Conservation (phyloP, 139 green algal species). For the Chlorella sp. region DNA sequence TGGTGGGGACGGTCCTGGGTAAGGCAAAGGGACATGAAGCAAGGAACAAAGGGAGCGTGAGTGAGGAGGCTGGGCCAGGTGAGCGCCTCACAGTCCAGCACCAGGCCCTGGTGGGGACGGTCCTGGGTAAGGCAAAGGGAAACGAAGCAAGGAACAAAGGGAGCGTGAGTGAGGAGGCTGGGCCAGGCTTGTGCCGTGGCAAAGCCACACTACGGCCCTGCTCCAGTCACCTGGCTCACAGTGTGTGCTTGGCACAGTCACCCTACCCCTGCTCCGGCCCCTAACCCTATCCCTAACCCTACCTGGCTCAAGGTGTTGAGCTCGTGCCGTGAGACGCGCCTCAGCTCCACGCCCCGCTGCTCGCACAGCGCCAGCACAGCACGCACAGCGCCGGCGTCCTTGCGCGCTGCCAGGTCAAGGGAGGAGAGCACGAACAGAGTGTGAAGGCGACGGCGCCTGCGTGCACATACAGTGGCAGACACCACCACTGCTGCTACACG, state of each 20-base stretch:
- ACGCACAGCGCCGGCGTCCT: constrained; percentile 43
- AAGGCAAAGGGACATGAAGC: no score
- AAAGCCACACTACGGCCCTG: no score
- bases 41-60: constrained; percentile 41
- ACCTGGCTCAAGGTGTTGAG: constrained; percentile 77
- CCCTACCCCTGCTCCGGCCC: no score
- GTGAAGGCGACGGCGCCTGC: constrained; percentile 6
- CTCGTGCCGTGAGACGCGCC: constrained; percentile 63
- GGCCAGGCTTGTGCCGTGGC: constrained; percentile 52
- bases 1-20: no score
- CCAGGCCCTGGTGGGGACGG: constrained; percentile 60
- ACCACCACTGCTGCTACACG: no score
- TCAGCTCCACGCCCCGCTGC: constrained; percentile 25
- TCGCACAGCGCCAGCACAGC: constrained; percentile 22
- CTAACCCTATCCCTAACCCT: no score
- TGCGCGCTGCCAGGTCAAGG: constrained; percentile 48
- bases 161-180: constrained; percentile 44
- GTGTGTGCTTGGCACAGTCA: no score
- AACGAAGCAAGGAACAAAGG: no score
- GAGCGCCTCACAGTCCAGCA: constrained; percentile 71
- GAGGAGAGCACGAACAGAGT: constrained; percentile 29
- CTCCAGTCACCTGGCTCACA: no score
- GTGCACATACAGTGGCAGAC: not conserved
- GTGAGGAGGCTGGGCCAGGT: constrained; percentile 46
- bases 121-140: no score